Conservation (phyloP, 192 early-diverging fungal genomes). For the Rhizophlyctis rosea region DNA sequence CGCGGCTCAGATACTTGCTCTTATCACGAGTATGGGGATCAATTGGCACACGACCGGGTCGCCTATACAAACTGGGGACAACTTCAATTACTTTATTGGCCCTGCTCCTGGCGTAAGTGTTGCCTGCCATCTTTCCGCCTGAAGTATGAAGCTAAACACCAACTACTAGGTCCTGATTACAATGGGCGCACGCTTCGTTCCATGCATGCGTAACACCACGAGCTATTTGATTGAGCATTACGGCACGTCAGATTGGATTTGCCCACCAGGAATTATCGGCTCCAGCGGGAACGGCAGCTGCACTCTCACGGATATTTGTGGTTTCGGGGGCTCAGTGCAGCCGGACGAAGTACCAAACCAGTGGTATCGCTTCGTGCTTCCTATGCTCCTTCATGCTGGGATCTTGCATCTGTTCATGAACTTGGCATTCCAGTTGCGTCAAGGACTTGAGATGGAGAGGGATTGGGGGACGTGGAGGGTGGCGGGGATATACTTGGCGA, state of each 20-base stretch:
- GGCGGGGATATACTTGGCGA: conserved; percentile 66
- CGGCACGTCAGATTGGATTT: too few relatives aligned
- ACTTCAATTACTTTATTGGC: conserved; percentile 80
- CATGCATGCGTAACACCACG: conserved; percentile 63
- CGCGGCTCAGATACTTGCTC: conserved; percentile 31
- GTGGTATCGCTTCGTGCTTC: conserved; percentile 73
- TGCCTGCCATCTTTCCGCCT: not conserved
- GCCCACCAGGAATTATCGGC: conserved; percentile 43
- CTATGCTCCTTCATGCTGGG: conserved; percentile 85
- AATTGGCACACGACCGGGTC: conserved; percentile 59
- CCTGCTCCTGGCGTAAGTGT: conserved; percentile 48
- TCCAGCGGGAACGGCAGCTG: conserved; percentile 37
- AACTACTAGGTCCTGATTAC: conserved; percentile 53
- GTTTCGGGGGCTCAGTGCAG: conserved; percentile 34
- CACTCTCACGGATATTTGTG: conserved; percentile 58
- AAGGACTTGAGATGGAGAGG: conserved; percentile 70
- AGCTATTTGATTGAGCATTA: conserved; percentile 14
- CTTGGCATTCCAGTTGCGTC: conserved; percentile 62
- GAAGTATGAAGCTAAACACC: conserved; percentile 17
- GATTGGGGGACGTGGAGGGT: conserved; percentile 75
- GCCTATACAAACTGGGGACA: conserved; percentile 58
- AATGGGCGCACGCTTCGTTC: conserved; percentile 72
- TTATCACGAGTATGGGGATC: conserved; percentile 31
- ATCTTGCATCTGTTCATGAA: conserved; percentile 76
- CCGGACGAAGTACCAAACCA: conserved; percentile 57